Evolutionary conservation across 345 rosid species (phyloP), one percentile per base, ranked within the genome.

Genomic region (Iberis pinnata): DNA sequence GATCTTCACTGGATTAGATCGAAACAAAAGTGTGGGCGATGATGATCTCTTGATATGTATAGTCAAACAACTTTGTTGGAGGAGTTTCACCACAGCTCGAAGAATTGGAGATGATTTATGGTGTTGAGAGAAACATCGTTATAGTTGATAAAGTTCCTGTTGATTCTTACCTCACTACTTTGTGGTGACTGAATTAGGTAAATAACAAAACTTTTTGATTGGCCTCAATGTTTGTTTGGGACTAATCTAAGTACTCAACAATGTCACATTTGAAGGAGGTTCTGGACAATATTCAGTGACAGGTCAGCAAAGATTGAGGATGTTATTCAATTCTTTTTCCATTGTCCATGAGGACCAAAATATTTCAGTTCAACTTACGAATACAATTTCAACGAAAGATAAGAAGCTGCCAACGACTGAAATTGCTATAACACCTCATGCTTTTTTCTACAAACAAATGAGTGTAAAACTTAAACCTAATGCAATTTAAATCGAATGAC

Each of bases 71-170:
- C 61, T 88, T 86, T 61, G 75, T 93, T 27, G 99, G 88, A 73
- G 95, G 92, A 47, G 97, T 86, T 22, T 80, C 89, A 4, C 97
- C 97, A 51, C 99, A 93, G 84, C 84, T 93, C 51, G 99, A 88
- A 75, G 99, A 93, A 49, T 49, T 93, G 76, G 95, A 93, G 81
- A 86, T 81, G 75, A 78, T 78, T 2, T 82, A 96, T 2, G 84
- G 83, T 55, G 75, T 70, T 7, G 99, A 86, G 84, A 84, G 82
- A 75, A 82, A 68, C 70, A 78, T 95, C 38, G 72, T 93, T 42
- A 78, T 88, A 1, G 97, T 93, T 48, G 96, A 88, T 77, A 96
- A 95, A 43, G 86, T 88, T 25, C 96, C 97, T 5, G 89, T 93
- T 71, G 99, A 93, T 73, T 82, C 97, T 15, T 93, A 93, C 58